phyloP scores from a whole-genome alignment of 352 stramenopile species.

The Phytopythium boreale region DNA sequence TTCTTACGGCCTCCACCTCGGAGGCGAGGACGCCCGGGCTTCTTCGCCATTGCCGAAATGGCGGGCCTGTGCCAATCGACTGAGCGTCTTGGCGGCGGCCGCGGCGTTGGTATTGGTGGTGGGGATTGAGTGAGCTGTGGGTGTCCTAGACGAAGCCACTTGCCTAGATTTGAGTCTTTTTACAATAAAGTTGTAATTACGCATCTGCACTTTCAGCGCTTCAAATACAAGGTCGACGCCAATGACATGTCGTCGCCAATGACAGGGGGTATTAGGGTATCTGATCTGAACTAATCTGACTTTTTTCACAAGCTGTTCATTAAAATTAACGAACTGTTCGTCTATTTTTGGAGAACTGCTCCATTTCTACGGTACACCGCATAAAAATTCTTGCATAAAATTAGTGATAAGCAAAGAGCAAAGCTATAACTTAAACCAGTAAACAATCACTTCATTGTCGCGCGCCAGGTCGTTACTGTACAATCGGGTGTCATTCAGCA shows the following conservation, averaged over 20 bases:
- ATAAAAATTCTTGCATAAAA: too few species aligned
- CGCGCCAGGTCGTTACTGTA: too few species aligned
- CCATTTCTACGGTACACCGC: too few species aligned
- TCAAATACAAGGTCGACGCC: neutral
- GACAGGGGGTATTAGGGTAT: neutral
- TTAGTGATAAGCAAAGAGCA: too few species aligned
- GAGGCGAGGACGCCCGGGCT: neutral
- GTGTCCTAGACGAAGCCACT: neutral
- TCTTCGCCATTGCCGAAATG: neutral
- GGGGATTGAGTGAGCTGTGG: neutral
- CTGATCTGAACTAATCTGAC: too few species aligned
- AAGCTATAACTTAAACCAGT: too few species aligned
- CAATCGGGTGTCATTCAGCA: too few species aligned
- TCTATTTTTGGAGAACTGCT: too few species aligned
- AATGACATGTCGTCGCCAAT: neutral
- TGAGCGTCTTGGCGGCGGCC: too few species aligned
- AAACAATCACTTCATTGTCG: too few species aligned
- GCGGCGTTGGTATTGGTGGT: neutral
- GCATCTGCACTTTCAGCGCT: neutral
- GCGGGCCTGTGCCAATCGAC: neutral
- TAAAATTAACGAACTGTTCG: too few species aligned
- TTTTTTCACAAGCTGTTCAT: too few species aligned
- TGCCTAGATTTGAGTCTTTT: neutral
- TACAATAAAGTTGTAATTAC: neutral
- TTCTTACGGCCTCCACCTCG: neutral